These are phyloP conservation scores for Trichoderma sp. DNA, from an alignment of 2,329 filamentous ascomycete species.

Conservation along the genomic window DNA sequence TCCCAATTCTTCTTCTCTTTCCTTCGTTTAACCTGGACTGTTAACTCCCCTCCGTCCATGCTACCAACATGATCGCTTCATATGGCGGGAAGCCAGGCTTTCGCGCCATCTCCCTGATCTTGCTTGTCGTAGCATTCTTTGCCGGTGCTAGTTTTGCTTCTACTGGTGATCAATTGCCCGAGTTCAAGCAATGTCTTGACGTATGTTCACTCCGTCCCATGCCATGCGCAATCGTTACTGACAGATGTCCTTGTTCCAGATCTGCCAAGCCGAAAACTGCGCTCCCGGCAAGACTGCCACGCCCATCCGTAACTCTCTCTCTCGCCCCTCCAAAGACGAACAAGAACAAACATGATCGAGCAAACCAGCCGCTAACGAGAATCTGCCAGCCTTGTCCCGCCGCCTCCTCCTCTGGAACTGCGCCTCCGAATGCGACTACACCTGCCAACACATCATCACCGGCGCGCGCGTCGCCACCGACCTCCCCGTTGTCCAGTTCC, in stretches of 20 bases:
- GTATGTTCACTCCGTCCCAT: constrained; percentile 44
- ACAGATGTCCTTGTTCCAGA: constrained; percentile 46
- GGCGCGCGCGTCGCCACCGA: constrained; percentile 63
- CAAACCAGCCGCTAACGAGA: not conserved
- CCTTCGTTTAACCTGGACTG: not conserved
- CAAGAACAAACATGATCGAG: not conserved
- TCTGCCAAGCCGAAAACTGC: constrained; percentile 81
- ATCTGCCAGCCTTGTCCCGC: constrained; percentile 68
- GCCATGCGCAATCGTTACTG: constrained; percentile 14
- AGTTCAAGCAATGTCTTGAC: constrained; percentile 83
- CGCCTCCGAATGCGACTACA: constrained; percentile 92
- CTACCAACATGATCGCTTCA: constrained; percentile 31
- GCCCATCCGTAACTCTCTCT: constrained; percentile 58
- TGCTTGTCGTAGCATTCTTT: constrained; percentile 41
- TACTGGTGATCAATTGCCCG: constrained; percentile 77
- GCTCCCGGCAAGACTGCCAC: constrained; percentile 56
- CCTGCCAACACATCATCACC: constrained; percentile 92
- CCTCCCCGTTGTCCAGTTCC: constrained; percentile 80
- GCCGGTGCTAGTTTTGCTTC: constrained; percentile 62
- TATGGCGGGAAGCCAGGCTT: constrained; percentile 35
- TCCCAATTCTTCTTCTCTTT: not conserved
- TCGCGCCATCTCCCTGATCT: constrained; percentile 33
- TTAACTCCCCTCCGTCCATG: constrained; percentile 26
- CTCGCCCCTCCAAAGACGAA: not conserved
- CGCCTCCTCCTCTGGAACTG: constrained; percentile 91